Evolutionary conservation across 768 basidiomycete species (phyloP).

Genomic region (Nidularia sp.): DNA sequence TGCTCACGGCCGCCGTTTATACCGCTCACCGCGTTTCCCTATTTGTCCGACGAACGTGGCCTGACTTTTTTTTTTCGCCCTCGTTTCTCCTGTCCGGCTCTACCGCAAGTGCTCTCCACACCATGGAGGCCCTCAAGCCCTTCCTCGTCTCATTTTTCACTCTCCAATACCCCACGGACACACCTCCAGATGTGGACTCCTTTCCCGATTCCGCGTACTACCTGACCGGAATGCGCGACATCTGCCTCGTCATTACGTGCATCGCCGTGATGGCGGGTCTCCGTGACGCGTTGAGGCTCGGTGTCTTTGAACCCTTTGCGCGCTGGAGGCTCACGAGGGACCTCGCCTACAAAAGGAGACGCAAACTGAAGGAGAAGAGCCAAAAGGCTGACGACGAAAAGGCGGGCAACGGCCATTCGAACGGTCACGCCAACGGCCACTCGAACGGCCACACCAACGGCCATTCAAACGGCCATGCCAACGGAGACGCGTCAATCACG

Average conservation of each 20-base stretch:
- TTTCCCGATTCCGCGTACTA: slow-evolving; percentile 72
- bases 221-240: slow-evolving; percentile 67
- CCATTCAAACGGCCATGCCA: slow-evolving; percentile 17
- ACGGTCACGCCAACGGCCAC: slow-evolving; percentile 17
- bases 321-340: slow-evolving; percentile 66
- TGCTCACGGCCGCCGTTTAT: not conserved
- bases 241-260: slow-evolving; percentile 76
- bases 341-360: slow-evolving; percentile 25
- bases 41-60: slow-evolving; percentile 14
- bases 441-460: slow-evolving; percentile 29
- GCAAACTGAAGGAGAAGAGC: slow-evolving; percentile 10
- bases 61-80: slow-evolving; percentile 8
- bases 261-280: slow-evolving; percentile 85
- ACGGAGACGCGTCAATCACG: slow-evolving; percentile 17
- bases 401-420: slow-evolving; percentile 19
- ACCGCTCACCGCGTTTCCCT: not conserved
- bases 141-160: slow-evolving; percentile 65
- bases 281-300: slow-evolving; percentile 73
- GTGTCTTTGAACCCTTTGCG: slow-evolving; percentile 78
- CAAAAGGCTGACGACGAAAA: slow-evolving; percentile 14
- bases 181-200: slow-evolving; percentile 61
- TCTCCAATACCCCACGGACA: slow-evolving; percentile 63
- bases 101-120: not conserved
- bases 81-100: not conserved
- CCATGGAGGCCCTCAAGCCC: slow-evolving; percentile 38